These are phyloP conservation scores for Collybia sordida DNA, from an alignment of 768 basidiomycete species.

Conservation along the genomic window DNA sequence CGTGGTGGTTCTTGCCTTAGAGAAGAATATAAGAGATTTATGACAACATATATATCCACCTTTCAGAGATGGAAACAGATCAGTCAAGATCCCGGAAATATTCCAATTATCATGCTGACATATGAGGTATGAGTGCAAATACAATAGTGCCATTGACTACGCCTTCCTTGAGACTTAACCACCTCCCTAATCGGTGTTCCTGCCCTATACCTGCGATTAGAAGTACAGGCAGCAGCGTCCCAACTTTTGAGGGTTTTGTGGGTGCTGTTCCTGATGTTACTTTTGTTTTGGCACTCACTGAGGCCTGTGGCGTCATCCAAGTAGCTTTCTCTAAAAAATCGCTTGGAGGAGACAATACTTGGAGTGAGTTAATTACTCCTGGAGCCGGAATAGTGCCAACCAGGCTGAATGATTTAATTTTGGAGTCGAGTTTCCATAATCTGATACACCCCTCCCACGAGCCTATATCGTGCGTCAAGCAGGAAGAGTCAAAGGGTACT, in stretches of 20 bases:
- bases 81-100: too few species aligned
- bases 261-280: neutral
- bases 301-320: slow-evolving; percentile 25
- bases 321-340: slow-evolving; percentile 38
- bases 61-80: too few species aligned
- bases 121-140: slow-evolving; percentile 51
- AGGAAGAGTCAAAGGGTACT: neutral
- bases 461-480: slow-evolving; percentile 43
- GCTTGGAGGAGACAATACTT: slow-evolving; percentile 61
- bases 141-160: slow-evolving; percentile 74
- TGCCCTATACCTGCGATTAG: slow-evolving; percentile 82
- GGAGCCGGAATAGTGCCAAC: slow-evolving; percentile 62
- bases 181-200: slow-evolving; percentile 88
- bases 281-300: neutral
- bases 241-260: slow-evolving; percentile 17
- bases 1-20: too few species aligned
- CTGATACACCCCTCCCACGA: slow-evolving; percentile 92
- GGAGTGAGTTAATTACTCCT: slow-evolving; percentile 90
- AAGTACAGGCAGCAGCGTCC: slow-evolving; percentile 37
- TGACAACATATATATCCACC: too few species aligned
- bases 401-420: slow-evolving; percentile 73
- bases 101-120: slow-evolving; percentile 11
- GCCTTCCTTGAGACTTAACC: slow-evolving; percentile 77
- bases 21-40: too few species aligned
- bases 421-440: slow-evolving; percentile 87